These are phyloP conservation scores for Globisporangium orthogonon DNA, from an alignment of 352 stramenopile genomes.

Conservation along the genomic window DNA sequence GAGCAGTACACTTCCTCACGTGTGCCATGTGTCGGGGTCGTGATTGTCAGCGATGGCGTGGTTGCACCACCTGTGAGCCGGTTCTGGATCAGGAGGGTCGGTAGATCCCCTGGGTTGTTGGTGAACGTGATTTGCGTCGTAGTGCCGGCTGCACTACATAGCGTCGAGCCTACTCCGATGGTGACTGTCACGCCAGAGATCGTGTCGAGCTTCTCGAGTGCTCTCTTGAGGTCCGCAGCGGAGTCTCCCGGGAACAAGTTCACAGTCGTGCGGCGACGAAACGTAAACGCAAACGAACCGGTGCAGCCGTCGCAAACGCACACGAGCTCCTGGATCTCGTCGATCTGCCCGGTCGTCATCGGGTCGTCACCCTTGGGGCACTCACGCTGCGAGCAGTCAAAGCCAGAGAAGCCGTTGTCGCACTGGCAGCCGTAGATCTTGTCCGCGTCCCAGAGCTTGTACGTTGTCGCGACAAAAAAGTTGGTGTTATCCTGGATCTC, in stretches of 20 bases:
- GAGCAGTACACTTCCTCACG: conserved; percentile 74
- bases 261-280: conserved; percentile 46
- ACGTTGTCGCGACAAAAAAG: conserved; percentile 57
- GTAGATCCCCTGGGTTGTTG: conserved; percentile 54
- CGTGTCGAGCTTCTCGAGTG: conserved; percentile 54
- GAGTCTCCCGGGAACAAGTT: conserved; percentile 39
- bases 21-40: conserved; percentile 23
- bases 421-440: conserved; percentile 78
- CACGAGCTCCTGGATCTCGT: conserved; percentile 45
- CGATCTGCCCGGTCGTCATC: conserved; percentile 24
- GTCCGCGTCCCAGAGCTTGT: conserved; percentile 64
- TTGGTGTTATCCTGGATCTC: conserved; percentile 54
- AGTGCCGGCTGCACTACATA: conserved; percentile 29
- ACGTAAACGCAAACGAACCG: conserved; percentile 56
- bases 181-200: conserved; percentile 40
- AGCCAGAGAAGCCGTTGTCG: conserved; percentile 52
- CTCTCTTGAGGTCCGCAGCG: conserved; percentile 27
- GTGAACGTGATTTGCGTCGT: conserved; percentile 69
- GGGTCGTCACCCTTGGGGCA: conserved; percentile 64
- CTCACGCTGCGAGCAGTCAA: conserved; percentile 52
- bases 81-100: conserved; percentile 39
- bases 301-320: conserved; percentile 51
- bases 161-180: conserved; percentile 10
- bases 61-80: conserved; percentile 22
- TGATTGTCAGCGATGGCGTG: conserved; percentile 10